Conservation (phyloP, 306 rosid genomes). For the Senna siamea region DNA sequence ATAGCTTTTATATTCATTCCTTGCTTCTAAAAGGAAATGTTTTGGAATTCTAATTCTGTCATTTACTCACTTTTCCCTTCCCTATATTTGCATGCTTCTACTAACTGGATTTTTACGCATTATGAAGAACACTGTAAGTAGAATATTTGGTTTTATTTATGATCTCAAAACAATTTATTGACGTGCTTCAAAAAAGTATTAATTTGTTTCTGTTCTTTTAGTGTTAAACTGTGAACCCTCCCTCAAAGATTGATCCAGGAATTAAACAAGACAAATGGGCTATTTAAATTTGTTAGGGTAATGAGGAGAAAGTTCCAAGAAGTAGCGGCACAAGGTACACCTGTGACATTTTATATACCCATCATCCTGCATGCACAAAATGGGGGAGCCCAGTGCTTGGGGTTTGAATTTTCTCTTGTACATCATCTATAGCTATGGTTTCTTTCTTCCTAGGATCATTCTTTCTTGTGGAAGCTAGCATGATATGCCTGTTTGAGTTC, state of each 20-base stretch:
- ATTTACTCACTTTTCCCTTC: background rate
- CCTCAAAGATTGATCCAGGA: conserved; percentile 60
- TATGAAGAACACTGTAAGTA: conserved; percentile 52
- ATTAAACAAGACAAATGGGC: conserved; percentile 79
- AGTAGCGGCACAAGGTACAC: conserved; percentile 63
- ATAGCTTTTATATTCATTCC: conserved; percentile 16
- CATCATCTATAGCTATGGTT: background rate
- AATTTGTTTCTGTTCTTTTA: conserved; percentile 35
- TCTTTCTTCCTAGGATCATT: background rate
- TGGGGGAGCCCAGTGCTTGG: too few species aligned
- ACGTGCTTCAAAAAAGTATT: conserved; percentile 24
- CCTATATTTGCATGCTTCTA: background rate
- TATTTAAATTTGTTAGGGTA: conserved; percentile 78
- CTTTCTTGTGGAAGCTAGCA: background rate
- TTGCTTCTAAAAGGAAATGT: background rate
- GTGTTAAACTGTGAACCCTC: conserved; percentile 81
- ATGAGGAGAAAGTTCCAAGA: conserved; percentile 86
- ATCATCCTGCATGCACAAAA: conserved; percentile 34
- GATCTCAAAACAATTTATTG: conserved; percentile 12
- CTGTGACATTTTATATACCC: conserved; percentile 1
- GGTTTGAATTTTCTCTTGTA: background rate
- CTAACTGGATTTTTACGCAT: background rate
- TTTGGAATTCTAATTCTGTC: conserved; percentile 17
- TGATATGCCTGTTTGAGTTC: background rate
- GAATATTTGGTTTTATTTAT: conserved; percentile 33